These are phyloP conservation scores for Retiboletus flavoniger DNA, from an alignment of 1,284 basidiomycete species.

Conservation along the genomic window DNA sequence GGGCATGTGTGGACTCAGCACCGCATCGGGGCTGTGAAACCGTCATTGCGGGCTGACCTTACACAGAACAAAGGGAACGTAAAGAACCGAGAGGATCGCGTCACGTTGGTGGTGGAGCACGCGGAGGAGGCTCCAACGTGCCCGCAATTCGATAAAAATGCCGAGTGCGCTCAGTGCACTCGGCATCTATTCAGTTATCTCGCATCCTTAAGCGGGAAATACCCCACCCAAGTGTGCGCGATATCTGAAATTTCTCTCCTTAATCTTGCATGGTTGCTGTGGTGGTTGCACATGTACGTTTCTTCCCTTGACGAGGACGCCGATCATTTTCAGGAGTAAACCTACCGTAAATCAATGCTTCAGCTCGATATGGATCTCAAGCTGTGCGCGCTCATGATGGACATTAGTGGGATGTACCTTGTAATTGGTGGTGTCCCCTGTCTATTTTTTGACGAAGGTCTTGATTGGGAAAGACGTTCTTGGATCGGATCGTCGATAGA, in stretches of 20 bases:
- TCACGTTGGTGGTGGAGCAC: conserved; percentile 14
- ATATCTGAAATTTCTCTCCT: not conserved
- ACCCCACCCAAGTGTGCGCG: not conserved
- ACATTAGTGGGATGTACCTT: conserved; percentile 4
- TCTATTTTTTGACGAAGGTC: conserved; percentile 1
- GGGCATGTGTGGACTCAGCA: not conserved
- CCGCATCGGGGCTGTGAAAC: conserved; percentile 2
- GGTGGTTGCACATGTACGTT: not conserved
- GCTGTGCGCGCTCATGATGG: conserved; percentile 4
- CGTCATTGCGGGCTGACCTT: not conserved
- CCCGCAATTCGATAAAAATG: not conserved
- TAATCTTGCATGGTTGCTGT: not conserved
- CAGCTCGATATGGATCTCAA: not conserved
- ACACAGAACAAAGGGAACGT: conserved; percentile 5
- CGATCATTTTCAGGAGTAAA: conserved; percentile 12
- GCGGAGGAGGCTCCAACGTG: conserved; percentile 10
- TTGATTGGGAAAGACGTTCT: conserved; percentile 2
- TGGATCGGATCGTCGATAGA: conserved; percentile 2
- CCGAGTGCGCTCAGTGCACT: not conserved
- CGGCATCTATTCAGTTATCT: not conserved
- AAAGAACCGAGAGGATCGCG: conserved; percentile 1
- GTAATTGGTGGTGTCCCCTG: not conserved
- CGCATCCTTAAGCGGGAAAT: not conserved
- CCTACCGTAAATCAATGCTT: conserved; percentile 2
- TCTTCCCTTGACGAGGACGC: conserved; percentile 1